These are phyloP conservation scores for Amaranthus palmeri DNA, from an alignment of 148 eudicot species.

Conservation along the genomic window DNA sequence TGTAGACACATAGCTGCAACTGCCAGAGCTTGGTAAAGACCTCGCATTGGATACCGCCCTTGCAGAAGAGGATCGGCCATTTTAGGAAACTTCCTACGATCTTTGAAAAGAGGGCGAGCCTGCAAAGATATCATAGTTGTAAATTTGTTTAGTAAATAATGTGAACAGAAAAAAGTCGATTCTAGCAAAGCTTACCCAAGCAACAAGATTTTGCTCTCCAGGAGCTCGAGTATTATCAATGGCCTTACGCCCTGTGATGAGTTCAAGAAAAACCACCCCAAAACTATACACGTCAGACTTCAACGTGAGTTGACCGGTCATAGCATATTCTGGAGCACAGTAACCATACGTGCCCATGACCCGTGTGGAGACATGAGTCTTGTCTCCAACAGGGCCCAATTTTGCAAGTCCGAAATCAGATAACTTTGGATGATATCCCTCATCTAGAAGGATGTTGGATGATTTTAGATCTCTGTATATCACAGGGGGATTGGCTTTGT, in stretches of 20 bases:
- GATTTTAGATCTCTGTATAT: constrained; percentile 95
- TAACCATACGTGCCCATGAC: constrained; percentile 99
- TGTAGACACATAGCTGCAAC: constrained; percentile 99
- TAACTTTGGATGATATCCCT: constrained; percentile 80
- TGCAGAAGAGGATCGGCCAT: constrained; percentile 94
- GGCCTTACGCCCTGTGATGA: constrained; percentile 94
- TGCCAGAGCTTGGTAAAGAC: constrained; percentile 97
- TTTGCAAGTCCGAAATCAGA: constrained; percentile 98
- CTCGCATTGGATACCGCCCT: constrained; percentile 87
- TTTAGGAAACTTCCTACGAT: constrained; percentile 87
- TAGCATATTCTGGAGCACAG: constrained; percentile 99
- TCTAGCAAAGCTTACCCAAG: constrained; percentile 60
- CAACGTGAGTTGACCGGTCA: constrained; percentile 97
- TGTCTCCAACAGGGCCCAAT: constrained; percentile 96
- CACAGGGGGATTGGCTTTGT: constrained; percentile 96
- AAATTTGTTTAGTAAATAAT: background rate
- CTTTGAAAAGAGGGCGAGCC: constrained; percentile 96
- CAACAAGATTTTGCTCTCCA: constrained; percentile 97
- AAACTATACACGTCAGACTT: constrained; percentile 98
- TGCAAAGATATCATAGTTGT: constrained; percentile 27
- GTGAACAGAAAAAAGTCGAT: background rate
- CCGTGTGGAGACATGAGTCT: constrained; percentile 94
- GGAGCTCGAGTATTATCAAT: constrained; percentile 67
- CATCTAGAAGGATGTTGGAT: constrained; percentile 94
- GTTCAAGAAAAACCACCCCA: constrained; percentile 95